Percentiles rank a stretch among this genome's conserved stretches.
These are phyloP conservation scores for Cercospora sp. DNA, from an alignment of 2,329 filamentous ascomycete species.

Conservation along the genomic window DNA sequence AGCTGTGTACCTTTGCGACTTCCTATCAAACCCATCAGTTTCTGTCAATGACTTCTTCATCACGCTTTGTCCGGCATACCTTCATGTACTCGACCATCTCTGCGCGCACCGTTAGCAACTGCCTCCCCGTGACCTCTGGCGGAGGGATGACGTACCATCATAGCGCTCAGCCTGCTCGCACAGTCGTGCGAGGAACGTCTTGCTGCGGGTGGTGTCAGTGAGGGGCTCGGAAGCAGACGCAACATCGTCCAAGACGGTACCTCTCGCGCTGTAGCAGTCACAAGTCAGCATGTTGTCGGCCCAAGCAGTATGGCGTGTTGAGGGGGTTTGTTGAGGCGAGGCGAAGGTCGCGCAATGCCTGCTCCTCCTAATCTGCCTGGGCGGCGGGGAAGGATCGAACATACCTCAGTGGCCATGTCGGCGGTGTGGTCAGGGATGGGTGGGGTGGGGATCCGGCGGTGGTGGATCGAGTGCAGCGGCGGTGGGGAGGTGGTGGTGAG, in stretches of 20 bases:
- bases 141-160: conserved; percentile 66
- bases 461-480: conserved; percentile 1
- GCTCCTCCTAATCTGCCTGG: conserved; percentile 20
- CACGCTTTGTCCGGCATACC: conserved; percentile 48
- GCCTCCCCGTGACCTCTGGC: conserved; percentile 11
- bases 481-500: background rate
- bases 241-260: conserved; percentile 37
- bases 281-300: conserved; percentile 38
- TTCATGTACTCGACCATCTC: conserved; percentile 99
- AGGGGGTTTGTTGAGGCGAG: conserved; percentile 33
- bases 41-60: conserved; percentile 8
- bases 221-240: conserved; percentile 23
- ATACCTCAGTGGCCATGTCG: conserved; percentile 63
- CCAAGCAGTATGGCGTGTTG: conserved; percentile 32
- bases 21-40: conserved; percentile 59
- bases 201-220: conserved; percentile 64
- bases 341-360: conserved; percentile 31
- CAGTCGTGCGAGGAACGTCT: conserved; percentile 99
- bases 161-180: conserved; percentile 99
- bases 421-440: conserved; percentile 12
- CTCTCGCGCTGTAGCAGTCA: conserved; percentile 52
- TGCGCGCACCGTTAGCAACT: conserved; percentile 40
- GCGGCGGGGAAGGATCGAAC: conserved; percentile 44
- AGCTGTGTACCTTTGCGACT: conserved; percentile 77
- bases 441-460: background rate